Conservation (phyloP, 257 asterid genomes). For the Perilla frutescens region DNA sequence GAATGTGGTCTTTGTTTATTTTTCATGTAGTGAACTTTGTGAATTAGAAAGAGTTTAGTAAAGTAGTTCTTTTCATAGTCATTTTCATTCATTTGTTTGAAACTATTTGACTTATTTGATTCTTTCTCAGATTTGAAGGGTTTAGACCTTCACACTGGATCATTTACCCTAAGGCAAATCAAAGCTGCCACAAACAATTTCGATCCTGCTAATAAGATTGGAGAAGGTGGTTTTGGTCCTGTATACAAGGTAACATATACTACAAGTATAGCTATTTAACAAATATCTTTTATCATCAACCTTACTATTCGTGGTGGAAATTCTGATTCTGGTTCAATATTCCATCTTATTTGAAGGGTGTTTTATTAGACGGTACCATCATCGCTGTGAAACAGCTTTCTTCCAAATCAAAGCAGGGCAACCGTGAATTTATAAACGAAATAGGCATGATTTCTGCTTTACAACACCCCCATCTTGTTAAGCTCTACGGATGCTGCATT, state of each 20-base stretch:
- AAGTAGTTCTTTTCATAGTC: too few relatives aligned
- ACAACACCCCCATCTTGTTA: conserved; percentile 70
- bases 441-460: conserved; percentile 70
- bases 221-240: conserved; percentile 78
- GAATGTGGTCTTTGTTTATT: background rate
- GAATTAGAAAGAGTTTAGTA: too few relatives aligned
- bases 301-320: background rate
- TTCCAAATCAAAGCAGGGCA: conserved; percentile 69
- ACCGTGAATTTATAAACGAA: conserved; percentile 60
- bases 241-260: conserved; percentile 53
- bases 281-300: background rate
- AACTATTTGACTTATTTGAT: background rate
- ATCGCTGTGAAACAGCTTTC: conserved; percentile 70
- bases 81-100: background rate
- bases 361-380: conserved; percentile 51
- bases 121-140: conserved; percentile 51
- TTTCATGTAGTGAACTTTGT: background rate
- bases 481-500: conserved; percentile 61
- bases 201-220: conserved; percentile 62
- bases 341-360: conserved; percentile 44
- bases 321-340: conserved; percentile 6
- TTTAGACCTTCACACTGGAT: conserved; percentile 52
- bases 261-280: background rate
- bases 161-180: conserved; percentile 53
- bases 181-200: conserved; percentile 66